Conservation (phyloP, 2,329 filamentous ascomycete species). For the Aspergillus arachidicola region DNA sequence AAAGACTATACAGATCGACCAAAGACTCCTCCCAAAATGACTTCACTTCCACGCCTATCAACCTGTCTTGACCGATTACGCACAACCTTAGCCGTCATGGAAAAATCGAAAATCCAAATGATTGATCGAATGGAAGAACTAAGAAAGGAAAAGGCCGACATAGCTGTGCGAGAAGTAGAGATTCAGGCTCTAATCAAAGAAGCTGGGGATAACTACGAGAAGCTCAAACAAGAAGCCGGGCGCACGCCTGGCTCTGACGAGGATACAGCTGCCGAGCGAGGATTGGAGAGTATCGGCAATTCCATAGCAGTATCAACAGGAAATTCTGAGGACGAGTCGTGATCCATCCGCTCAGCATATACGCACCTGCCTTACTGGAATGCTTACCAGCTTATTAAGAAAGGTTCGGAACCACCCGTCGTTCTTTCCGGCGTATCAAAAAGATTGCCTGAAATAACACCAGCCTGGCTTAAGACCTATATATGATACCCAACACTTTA, state of each 20-base stretch:
- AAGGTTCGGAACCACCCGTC: not conserved
- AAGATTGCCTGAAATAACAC: not conserved
- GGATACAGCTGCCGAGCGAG: conserved; percentile 32
- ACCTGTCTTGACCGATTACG: conserved; percentile 68
- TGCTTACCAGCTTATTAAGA: not conserved
- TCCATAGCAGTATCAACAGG: conserved; percentile 29
- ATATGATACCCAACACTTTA: conserved; percentile 20
- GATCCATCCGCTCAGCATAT: conserved; percentile 9
- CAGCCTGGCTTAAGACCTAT: not conserved
- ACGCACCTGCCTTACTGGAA: conserved; percentile 2
- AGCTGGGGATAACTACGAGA: conserved; percentile 72
- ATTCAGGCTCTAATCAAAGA: conserved; percentile 81
- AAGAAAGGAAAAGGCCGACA: conserved; percentile 67
- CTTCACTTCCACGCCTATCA: conserved; percentile 73
- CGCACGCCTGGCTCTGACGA: conserved; percentile 29
- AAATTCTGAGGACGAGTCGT: conserved; percentile 30
- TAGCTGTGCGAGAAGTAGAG: conserved; percentile 71
- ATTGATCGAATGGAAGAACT: conserved; percentile 67
- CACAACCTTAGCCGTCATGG: conserved; percentile 63
- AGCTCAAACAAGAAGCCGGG: conserved; percentile 52
- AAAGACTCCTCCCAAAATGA: conserved; percentile 71
- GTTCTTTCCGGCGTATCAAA: conserved; percentile 15
- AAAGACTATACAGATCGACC: conserved; percentile 39
- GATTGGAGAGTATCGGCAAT: conserved; percentile 42
- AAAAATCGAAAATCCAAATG: conserved; percentile 63